Conservation (phyloP, 441 rosid species). For the Gossypium schwendimanii region DNA sequence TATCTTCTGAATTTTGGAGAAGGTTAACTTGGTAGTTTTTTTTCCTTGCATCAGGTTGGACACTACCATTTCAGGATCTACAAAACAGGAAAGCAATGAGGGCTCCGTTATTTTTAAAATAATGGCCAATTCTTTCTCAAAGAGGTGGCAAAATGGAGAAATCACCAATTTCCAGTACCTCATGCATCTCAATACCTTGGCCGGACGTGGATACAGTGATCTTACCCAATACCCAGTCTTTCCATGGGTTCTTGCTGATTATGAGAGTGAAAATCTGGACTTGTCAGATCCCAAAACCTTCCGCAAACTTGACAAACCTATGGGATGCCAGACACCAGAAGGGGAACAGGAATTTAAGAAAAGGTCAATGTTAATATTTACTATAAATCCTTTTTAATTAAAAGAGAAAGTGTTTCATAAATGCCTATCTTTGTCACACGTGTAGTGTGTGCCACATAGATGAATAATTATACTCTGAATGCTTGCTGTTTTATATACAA, state of each 20-base stretch:
- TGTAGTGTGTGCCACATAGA: constrained; percentile 1
- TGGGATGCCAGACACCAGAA: constrained; percentile 98
- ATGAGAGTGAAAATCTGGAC: constrained; percentile 86
- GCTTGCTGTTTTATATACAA: constrained; percentile 5
- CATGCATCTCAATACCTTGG: constrained; percentile 98
- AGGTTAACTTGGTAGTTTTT: neutral
- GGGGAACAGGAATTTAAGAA: constrained; percentile 98
- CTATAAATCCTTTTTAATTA: neutral
- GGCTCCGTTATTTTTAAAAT: constrained; percentile 87
- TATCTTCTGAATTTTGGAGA: neutral
- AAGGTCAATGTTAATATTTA: constrained; percentile 42
- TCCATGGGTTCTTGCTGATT: constrained; percentile 99
- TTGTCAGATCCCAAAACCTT: constrained; percentile 77
- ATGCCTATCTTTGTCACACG: neutral
- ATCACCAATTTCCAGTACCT: constrained; percentile 99
- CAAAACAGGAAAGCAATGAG: constrained; percentile 86
- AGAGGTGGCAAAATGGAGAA: constrained; percentile 99
- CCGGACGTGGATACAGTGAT: constrained; percentile 99
- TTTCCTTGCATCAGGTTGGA: constrained; percentile 67
- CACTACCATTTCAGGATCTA: constrained; percentile 90
- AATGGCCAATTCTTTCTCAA: constrained; percentile 95
- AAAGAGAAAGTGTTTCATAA: neutral
- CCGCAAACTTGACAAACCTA: constrained; percentile 93
- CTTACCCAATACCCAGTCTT: constrained; percentile 99
- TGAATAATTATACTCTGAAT: neutral